These are phyloP conservation scores for Xylaria sp. DNA, from an alignment of 2,329 filamentous ascomycete species.

Conservation along the genomic window DNA sequence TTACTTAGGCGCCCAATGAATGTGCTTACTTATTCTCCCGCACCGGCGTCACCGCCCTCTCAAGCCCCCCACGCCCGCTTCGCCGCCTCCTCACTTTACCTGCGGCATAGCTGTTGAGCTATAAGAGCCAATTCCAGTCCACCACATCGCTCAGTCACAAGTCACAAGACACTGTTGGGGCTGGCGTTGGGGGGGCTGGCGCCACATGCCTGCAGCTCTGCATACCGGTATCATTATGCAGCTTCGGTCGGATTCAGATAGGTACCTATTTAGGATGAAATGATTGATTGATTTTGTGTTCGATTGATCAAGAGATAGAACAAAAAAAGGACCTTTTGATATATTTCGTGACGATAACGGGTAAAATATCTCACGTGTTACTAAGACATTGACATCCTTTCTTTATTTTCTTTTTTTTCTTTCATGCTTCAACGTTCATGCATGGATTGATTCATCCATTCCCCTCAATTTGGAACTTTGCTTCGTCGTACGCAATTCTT, in stretches of 20 bases:
- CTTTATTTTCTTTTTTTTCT: neutral
- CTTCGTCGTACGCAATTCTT: neutral
- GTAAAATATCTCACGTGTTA: conserved; percentile 7
- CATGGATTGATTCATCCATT: neutral
- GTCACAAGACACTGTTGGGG: conserved; percentile 13
- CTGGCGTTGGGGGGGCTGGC: conserved; percentile 8
- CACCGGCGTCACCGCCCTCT: conserved; percentile 2
- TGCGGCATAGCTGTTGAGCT: neutral
- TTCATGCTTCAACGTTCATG: no score
- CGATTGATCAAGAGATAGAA: neutral
- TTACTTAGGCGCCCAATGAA: neutral
- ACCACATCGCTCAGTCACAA: neutral
- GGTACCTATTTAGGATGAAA: neutral
- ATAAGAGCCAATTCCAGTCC: neutral
- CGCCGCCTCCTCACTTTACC: neutral
- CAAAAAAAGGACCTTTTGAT: neutral
- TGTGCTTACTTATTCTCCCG: neutral
- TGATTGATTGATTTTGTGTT: no score
- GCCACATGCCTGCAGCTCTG: conserved; percentile 7
- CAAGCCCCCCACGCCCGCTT: neutral
- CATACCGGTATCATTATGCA: conserved; percentile 2
- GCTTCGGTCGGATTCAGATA: neutral
- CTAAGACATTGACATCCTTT: neutral
- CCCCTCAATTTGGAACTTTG: no score
- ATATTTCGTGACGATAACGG: conserved; percentile 5